Percentiles rank a stretch among this genome's conserved stretches.
phyloP scores from a whole-genome alignment of 2,329 filamentous ascomycete genomes.

The Curvularia sp. region DNA sequence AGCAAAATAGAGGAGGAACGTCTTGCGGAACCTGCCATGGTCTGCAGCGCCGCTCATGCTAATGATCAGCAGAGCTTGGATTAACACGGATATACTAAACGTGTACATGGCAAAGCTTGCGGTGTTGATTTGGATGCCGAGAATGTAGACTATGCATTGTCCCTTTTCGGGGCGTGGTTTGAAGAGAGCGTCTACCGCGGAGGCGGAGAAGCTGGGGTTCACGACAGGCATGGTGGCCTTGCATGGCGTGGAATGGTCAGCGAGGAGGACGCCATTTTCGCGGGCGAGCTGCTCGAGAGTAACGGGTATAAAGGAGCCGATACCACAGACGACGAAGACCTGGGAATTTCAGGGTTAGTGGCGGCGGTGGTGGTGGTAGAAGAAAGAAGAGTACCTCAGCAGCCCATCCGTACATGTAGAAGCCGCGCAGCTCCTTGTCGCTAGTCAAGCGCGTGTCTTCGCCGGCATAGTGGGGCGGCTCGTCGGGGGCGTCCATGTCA shows the following conservation, averaged over 20 bases:
- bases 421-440: constrained; percentile 84
- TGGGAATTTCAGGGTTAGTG: constrained; percentile 21
- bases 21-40: constrained; percentile 87
- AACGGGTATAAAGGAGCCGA: constrained; percentile 89
- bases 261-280: constrained; percentile 86
- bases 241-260: constrained; percentile 79
- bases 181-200: constrained; percentile 23
- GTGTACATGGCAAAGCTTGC: constrained; percentile 99
- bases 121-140: constrained; percentile 90
- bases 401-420: constrained; percentile 96
- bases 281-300: constrained; percentile 91
- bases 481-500: constrained; percentile 45
- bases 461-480: constrained; percentile 69
- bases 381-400: constrained; percentile 66
- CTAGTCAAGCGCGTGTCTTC: constrained; percentile 92
- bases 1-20: constrained; percentile 83
- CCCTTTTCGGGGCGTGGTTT: constrained; percentile 40
- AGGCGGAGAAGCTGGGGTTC: constrained; percentile 32
- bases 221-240: constrained; percentile 66
- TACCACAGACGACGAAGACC: constrained; percentile 91
- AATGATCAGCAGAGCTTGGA: constrained; percentile 90
- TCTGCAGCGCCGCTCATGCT: constrained; percentile 97
- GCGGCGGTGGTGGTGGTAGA: not conserved
- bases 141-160: constrained; percentile 82
- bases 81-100: constrained; percentile 87